phyloP scores from a whole-genome alignment of 495 filamentous ascomycete genomes.

The Talaromyces nanjingensis region DNA sequence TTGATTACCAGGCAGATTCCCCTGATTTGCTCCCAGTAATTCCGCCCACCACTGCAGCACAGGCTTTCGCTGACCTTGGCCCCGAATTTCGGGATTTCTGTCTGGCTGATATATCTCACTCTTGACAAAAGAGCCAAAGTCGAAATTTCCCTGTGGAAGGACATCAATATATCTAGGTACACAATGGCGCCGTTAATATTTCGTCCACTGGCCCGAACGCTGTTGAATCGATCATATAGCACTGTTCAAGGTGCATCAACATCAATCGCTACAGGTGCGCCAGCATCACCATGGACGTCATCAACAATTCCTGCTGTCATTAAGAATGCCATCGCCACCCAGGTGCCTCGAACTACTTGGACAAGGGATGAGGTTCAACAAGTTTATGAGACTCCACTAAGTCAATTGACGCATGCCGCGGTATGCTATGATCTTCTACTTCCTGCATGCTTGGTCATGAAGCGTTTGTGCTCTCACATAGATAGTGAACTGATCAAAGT shows the following conservation, averaged over 20 bases:
- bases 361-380: constrained; percentile 67
- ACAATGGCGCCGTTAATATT: neutral
- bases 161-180: neutral
- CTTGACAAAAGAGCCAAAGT: neutral
- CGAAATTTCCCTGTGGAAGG: neutral
- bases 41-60: neutral
- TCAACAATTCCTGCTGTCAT: constrained; percentile 32
- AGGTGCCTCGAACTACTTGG: constrained; percentile 60
- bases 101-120: neutral
- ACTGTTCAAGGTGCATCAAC: constrained; percentile 33
- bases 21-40: neutral
- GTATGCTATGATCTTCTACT: constrained; percentile 35
- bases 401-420: constrained; percentile 66
- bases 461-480: neutral
- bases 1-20: neutral
- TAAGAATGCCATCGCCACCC: constrained; percentile 50
- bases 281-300: neutral
- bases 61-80: neutral
- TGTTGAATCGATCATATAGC: constrained; percentile 32
- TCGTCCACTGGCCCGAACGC: neutral
- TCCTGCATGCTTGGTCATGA: neutral
- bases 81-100: neutral
- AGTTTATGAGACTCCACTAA: constrained; percentile 71
- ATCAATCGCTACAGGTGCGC: constrained; percentile 23
- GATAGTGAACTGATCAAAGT: neutral